These are phyloP conservation scores for Melampsora larici-populina DNA, from an alignment of 1,284 basidiomycete genomes.

Conservation along the genomic window DNA sequence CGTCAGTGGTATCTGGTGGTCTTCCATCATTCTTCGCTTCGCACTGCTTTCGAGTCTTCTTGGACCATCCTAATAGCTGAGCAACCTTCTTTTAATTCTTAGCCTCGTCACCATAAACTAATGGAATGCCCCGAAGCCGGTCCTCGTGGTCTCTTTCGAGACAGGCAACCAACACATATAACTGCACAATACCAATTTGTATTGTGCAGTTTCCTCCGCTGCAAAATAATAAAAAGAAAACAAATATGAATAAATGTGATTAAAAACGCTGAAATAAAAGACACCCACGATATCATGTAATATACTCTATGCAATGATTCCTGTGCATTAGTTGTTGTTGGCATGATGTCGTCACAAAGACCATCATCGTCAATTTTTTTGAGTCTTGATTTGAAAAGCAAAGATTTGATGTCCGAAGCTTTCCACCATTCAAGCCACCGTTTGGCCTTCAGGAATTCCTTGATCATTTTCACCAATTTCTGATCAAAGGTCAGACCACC, in stretches of 20 bases:
- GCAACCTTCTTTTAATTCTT: background rate
- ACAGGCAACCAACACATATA: too few species aligned
- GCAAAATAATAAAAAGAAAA: too few species aligned
- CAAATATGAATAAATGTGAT: too few species aligned
- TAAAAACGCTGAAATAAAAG: too few species aligned
- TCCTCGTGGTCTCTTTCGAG: too few species aligned
- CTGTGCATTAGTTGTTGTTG: constrained; percentile 9
- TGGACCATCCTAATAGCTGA: background rate
- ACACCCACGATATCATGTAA: constrained; percentile 8
- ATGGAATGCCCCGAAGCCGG: too few species aligned
- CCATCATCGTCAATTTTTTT: background rate
- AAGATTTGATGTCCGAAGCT: background rate
- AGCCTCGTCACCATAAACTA: too few species aligned
- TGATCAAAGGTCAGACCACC: background rate
- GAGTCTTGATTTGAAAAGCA: background rate
- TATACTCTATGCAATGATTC: background rate
- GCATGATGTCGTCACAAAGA: background rate
- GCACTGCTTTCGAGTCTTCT: background rate
- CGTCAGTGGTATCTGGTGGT: too few species aligned
- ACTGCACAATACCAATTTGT: too few species aligned
- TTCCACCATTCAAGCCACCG: constrained; percentile 24
- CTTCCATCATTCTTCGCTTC: background rate
- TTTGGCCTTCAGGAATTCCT: too few species aligned
- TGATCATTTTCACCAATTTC: background rate
- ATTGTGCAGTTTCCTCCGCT: too few species aligned